Evolutionary conservation across 1,284 basidiomycete species (phyloP).

Genomic region (Ceratobasidium sp.): DNA sequence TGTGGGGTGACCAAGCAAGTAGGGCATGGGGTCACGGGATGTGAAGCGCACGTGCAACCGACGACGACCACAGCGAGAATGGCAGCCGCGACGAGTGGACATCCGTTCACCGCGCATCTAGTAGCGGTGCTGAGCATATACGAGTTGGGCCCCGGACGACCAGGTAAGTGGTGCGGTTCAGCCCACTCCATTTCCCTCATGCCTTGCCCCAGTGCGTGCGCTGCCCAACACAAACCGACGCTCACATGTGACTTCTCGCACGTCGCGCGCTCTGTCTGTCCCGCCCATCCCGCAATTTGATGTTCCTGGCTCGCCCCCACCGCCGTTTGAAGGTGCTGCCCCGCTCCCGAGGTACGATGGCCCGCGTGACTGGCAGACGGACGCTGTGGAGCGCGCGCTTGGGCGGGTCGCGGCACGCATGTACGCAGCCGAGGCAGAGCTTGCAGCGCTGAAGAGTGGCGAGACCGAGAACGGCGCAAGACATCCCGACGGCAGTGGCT

Average conservation of each 20-base stretch:
- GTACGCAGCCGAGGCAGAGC: slow-evolving; percentile 66
- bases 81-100: slow-evolving; percentile 7
- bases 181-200: slow-evolving; percentile 7
- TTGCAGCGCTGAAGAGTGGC: slow-evolving; percentile 62
- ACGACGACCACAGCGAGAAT: slow-evolving; percentile 19
- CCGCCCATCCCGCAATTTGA: slow-evolving; percentile 53
- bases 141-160: slow-evolving; percentile 37
- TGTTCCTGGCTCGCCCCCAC: slow-evolving; percentile 53
- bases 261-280: slow-evolving; percentile 51
- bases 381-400: slow-evolving; percentile 68
- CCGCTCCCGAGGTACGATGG: slow-evolving; percentile 72
- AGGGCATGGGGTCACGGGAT: slow-evolving; percentile 36
- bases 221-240: slow-evolving; percentile 45
- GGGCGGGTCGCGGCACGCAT: slow-evolving; percentile 66
- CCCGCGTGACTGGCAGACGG: slow-evolving; percentile 70
- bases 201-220: slow-evolving; percentile 30
- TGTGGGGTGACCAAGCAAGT: slow-evolving; percentile 14
- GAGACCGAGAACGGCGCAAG: not conserved
- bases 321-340: slow-evolving; percentile 55
- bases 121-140: slow-evolving; percentile 41
- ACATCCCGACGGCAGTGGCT: slow-evolving; percentile 11
- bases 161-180: slow-evolving; percentile 24
- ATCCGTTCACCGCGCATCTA: slow-evolving; percentile 43
- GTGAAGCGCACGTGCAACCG: slow-evolving; percentile 8
- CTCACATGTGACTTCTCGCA: slow-evolving; percentile 52